phyloP scores from a whole-genome alignment of 129 eudicot species.

The Artemisia annua region DNA sequence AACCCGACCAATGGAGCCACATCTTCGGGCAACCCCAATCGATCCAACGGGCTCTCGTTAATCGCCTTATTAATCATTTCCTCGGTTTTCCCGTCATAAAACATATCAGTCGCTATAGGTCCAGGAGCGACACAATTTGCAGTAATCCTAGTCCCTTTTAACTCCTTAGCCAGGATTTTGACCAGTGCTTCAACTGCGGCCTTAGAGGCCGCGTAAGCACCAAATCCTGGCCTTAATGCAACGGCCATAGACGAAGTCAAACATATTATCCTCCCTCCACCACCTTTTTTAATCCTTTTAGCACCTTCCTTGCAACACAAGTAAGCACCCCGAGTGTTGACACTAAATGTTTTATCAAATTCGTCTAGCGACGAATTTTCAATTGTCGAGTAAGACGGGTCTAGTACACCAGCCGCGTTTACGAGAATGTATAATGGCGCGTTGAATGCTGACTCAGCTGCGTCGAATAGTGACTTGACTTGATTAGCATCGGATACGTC shows the following conservation, averaged over 20 bases:
- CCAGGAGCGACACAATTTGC: slow-evolving; percentile 73
- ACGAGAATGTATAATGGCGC: slow-evolving; percentile 38
- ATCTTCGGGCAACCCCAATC: slow-evolving; percentile 52
- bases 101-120: slow-evolving; percentile 59
- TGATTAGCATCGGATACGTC: slow-evolving; percentile 53
- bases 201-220: slow-evolving; percentile 62
- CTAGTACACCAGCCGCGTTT: slow-evolving; percentile 49
- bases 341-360: slow-evolving; percentile 42
- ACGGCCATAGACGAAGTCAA: slow-evolving; percentile 51
- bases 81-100: slow-evolving; percentile 44
- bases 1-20: slow-evolving; percentile 59
- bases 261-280: slow-evolving; percentile 64
- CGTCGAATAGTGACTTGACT: slow-evolving; percentile 51
- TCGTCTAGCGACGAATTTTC: slow-evolving; percentile 14
- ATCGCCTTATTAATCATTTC: slow-evolving; percentile 40
- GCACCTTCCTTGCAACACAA: slow-evolving; percentile 54
- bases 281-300: slow-evolving; percentile 41
- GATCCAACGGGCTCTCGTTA: slow-evolving; percentile 36
- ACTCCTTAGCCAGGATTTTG: slow-evolving; percentile 65
- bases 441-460: slow-evolving; percentile 43
- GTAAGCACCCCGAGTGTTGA: slow-evolving; percentile 53
- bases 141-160: slow-evolving; percentile 65
- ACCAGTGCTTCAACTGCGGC: slow-evolving; percentile 80
- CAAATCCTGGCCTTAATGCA: slow-evolving; percentile 45
- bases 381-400: slow-evolving; percentile 35